Conservation (phyloP, 139 green algal species). For the Micractinium conductrix region DNA sequence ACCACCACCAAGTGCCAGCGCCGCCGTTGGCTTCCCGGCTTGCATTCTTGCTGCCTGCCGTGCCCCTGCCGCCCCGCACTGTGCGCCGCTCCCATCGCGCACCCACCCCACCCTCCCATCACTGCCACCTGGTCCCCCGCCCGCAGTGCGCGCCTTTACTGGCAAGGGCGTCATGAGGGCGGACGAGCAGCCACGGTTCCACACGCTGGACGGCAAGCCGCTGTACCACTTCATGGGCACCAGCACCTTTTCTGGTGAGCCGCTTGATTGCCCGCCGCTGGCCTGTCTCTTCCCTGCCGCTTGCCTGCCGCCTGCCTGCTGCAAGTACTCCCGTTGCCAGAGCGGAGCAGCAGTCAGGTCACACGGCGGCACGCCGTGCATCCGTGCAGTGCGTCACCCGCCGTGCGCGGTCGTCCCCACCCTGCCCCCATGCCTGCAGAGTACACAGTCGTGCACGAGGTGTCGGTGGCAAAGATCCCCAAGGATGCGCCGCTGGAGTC, state of each 20-base stretch:
- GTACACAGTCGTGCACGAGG: constrained; percentile 98
- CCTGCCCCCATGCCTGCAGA: constrained; percentile 56
- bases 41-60: not conserved
- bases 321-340: too few relatives aligned
- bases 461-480: constrained; percentile 83
- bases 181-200: constrained; percentile 87
- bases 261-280: not conserved
- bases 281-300: too few relatives aligned
- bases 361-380: too few relatives aligned
- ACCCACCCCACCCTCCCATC: not conserved
- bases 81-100: not conserved
- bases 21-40: too few relatives aligned
- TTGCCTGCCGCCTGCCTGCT: too few relatives aligned
- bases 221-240: constrained; percentile 99
- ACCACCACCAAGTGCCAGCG: too few relatives aligned
- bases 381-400: too few relatives aligned
- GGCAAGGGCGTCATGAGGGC: constrained; percentile 95
- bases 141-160: constrained; percentile 78
- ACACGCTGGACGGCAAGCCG: constrained; percentile 78
- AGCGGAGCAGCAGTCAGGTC: too few relatives aligned
- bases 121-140: not conserved
- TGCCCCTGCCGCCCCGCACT: too few relatives aligned
- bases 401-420: too few relatives aligned
- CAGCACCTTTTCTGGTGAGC: constrained; percentile 84
- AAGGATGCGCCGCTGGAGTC: constrained; percentile 77